Evolutionary conservation across 176 grass and related monocot species (phyloP), one percentile per base, ranked within the genome.

Genomic region (Bromus sterilis): DNA sequence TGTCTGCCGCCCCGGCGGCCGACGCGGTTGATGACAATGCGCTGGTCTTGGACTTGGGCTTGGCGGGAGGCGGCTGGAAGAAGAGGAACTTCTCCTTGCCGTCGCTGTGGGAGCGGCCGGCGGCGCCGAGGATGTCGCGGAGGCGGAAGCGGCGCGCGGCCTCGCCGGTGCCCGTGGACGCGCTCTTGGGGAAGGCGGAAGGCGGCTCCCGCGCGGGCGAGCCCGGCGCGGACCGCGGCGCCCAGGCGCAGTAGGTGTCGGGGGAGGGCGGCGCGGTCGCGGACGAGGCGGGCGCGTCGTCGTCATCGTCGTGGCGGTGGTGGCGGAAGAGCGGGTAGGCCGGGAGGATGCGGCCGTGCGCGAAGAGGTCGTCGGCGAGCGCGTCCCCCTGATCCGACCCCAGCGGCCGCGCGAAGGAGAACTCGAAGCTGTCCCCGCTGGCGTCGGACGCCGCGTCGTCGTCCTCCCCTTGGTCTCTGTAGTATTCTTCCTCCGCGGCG

Each of bases 81-180:
- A 94, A 94, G 31, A 79, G 71, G 74, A 97, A 94, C 65, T 94
- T 97, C 58, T 97, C 94, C 69, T 88, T 97, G 31, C 94, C 93
- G 80, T 93, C 88, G 83, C 88, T 91, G 42, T 71, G 86, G 1
- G 83, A 91, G 4, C 93, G 61, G 7, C 74, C 87, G 2, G 66
- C 51, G 67, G 76, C 58, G 10, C 74, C 31, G 3, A 97, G 25
- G 68, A 93, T 64, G 73, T 84, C 83, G 11, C 87, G 76, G 35
- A 88, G 87, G 39, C 87, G 79, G 84, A 72, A 87, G 0, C 77
- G 84, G 4, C 39, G 59, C 16, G 82, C 24, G 2, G 85, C 75
- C 0, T 85, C 90, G 2, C 84, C 34, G 7, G 88, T 82, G 0
- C 93, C 91, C 2, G 94, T 87, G 56, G 94, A 97, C 0, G 89